Conservation (phyloP, 495 filamentous ascomycete species). For the Glonium stellatum region DNA sequence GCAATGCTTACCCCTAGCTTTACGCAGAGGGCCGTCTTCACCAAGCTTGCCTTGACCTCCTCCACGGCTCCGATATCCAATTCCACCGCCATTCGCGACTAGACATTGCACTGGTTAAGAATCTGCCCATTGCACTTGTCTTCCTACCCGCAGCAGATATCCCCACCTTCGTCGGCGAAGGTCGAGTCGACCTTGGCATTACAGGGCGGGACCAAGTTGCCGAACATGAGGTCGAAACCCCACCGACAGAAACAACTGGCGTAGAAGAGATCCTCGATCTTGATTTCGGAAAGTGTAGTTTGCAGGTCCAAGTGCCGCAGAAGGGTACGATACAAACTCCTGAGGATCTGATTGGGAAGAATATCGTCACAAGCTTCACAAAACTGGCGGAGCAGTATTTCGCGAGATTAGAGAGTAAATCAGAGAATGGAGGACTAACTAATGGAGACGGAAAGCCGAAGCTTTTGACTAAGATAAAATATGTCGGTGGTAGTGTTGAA, state of each 20-base stretch:
- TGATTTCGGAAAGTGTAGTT: conserved; percentile 80
- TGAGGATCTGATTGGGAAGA: conserved; percentile 81
- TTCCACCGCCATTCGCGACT: conserved; percentile 88
- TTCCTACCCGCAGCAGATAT: conserved; percentile 97
- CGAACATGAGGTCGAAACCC: conserved; percentile 73
- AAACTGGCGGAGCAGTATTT: conserved; percentile 77
- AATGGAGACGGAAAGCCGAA: conserved; percentile 38
- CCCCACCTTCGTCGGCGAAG: conserved; percentile 92
- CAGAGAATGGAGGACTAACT: conserved; percentile 7
- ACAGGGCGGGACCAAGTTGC: conserved; percentile 88
- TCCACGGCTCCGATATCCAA: conserved; percentile 89
- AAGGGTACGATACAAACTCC: conserved; percentile 64
- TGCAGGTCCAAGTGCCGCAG: conserved; percentile 92
- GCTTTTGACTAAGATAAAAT: conserved; percentile 77
- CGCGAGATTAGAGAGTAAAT: conserved; percentile 55
- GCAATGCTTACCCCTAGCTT: conserved; percentile 5
- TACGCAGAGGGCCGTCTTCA: conserved; percentile 81
- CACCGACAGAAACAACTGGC: conserved; percentile 55
- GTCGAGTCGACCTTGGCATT: conserved; percentile 87
- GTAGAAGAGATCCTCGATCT: conserved; percentile 82
- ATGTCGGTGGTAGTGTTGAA: conserved; percentile 91
- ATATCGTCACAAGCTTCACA: conserved; percentile 92
- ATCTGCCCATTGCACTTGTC: conserved; percentile 87
- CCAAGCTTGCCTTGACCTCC: conserved; percentile 76
- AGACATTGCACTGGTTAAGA: conserved; percentile 94